Base-by-base conservation (phyloP, 2,329 filamentous ascomycete species). In the Calonectria crousiana region DNA sequence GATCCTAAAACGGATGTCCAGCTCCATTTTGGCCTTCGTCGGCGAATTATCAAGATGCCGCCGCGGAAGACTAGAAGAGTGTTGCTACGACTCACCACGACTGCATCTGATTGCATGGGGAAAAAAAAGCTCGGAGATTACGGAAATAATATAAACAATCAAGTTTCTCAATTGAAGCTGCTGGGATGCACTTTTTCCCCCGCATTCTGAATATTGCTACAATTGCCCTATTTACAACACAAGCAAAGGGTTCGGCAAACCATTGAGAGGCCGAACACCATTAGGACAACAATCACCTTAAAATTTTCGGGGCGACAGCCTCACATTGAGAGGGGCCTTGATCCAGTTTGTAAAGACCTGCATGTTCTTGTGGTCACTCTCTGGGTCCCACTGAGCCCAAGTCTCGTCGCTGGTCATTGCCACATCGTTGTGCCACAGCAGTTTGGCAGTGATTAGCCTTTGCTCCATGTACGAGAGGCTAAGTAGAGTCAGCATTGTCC, bases 391-490 rank as follows among this genome's bases (percentile, higher is more conserved):
- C 38, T 79, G 64, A 47, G 81, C 75, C 81, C 71, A 73, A 41
- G 51, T 60, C 32, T 73, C 71, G 23, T 73, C 67, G 6, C 49
- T 78, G 76, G 74, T 70, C 67, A 70, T 73, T 47, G 51, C 41
- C 4, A 89, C 72, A 70, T 90, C 88, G 75, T 90, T 90, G 60
- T 87, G 87, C 79, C 84, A 90, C 1, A 90, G 73, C 6, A 90
- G 75, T 2, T 85, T 85, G 0, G 87, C 85, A 10, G 90, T 78
- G 34, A 90, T 86, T 6, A 89, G 79, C 6, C 88, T 84, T 84
- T 90, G 88, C 77, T 90, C 88, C 32, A 86, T 83, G 62, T 88
- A 88, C 1, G 88, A 88, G 32, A 90, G 82, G 69, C 89, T 89
- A 72, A 23, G 3, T 6, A 3, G 18, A 5, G 20, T 84, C 83